Percentiles rank a stretch among this genome's conserved stretches.
These are phyloP conservation scores for Cubamyces lactineus DNA, from an alignment of 768 basidiomycete species.

Conservation along the genomic window DNA sequence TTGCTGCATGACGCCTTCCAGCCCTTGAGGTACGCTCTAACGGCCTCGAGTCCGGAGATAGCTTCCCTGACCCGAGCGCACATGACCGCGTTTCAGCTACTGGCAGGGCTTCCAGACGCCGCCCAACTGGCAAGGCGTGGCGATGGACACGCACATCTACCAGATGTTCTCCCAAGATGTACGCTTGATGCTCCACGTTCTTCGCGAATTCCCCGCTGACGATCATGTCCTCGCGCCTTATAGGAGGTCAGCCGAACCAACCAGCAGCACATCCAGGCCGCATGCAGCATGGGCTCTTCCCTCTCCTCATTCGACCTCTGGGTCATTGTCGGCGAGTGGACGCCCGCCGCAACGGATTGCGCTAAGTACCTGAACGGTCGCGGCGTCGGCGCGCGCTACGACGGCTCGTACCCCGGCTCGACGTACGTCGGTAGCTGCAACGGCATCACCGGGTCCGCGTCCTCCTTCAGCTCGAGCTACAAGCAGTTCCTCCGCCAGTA, in stretches of 20 bases:
- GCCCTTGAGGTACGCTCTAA: constrained; percentile 43
- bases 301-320: constrained; percentile 66
- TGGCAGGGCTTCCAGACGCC: constrained; percentile 66
- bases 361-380: constrained; percentile 85
- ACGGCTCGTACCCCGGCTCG: constrained; percentile 66
- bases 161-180: constrained; percentile 70
- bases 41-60: not conserved
- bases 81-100: constrained; percentile 40
- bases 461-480: constrained; percentile 73
- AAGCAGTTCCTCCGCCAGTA: constrained; percentile 80
- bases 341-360: constrained; percentile 76
- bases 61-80: not conserved
- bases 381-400: constrained; percentile 64
- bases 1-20: constrained; percentile 84
- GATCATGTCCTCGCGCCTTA: not conserved
- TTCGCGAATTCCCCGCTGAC: not conserved
- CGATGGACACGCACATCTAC: constrained; percentile 81
- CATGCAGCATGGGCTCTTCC: constrained; percentile 51
- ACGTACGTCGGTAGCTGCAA: constrained; percentile 71
- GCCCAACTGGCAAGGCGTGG: constrained; percentile 63
- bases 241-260: constrained; percentile 52
- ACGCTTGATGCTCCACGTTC: constrained; percentile 31
- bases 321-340: constrained; percentile 90
- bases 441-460: constrained; percentile 73
- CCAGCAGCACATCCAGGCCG: constrained; percentile 60